phyloP scores from a whole-genome alignment of 257 asterid genomes.

The Rhazya stricta region DNA sequence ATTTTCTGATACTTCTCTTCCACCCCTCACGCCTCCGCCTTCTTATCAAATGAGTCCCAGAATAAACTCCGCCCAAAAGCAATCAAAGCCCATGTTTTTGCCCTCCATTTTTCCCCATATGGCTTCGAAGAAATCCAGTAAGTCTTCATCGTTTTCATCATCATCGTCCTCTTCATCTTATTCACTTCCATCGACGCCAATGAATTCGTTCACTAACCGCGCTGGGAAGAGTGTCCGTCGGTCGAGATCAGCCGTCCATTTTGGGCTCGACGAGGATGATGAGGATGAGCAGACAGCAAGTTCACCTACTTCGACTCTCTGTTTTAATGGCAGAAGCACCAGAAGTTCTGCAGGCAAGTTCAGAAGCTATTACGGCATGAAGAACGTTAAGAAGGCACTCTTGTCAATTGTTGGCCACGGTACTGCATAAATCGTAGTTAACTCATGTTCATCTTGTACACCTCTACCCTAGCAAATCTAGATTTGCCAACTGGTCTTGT shows the following conservation, averaged over 20 bases:
- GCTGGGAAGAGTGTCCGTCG: constrained; percentile 8
- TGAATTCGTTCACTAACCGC: not conserved
- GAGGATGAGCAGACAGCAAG: constrained; percentile 3
- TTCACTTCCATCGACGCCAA: constrained; percentile 40
- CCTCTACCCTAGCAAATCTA: not conserved
- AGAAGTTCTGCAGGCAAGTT: constrained; percentile 17
- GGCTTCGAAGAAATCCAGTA: constrained; percentile 20
- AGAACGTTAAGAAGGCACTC: constrained; percentile 40
- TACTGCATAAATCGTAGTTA: not conserved
- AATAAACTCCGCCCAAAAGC: constrained; percentile 15
- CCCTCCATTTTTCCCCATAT: constrained; percentile 26
- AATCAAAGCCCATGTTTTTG: constrained; percentile 26
- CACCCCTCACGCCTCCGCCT: constrained; percentile 83
- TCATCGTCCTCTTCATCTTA: constrained; percentile 30
- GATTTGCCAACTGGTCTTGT: not conserved
- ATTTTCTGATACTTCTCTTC: constrained; percentile 34
- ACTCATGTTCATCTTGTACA: not conserved
- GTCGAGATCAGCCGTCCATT: constrained; percentile 22
- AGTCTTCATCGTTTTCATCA: constrained; percentile 14
- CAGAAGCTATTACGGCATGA: constrained; percentile 23
- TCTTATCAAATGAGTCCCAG: constrained; percentile 33
- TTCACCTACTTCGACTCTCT: constrained; percentile 39
- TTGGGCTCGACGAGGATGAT: constrained; percentile 18
- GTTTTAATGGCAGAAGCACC: constrained; percentile 24
- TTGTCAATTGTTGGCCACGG: constrained; percentile 31